These are phyloP conservation scores for Calonectria pteridis DNA, from an alignment of 2,329 filamentous ascomycete species.

Conservation along the genomic window DNA sequence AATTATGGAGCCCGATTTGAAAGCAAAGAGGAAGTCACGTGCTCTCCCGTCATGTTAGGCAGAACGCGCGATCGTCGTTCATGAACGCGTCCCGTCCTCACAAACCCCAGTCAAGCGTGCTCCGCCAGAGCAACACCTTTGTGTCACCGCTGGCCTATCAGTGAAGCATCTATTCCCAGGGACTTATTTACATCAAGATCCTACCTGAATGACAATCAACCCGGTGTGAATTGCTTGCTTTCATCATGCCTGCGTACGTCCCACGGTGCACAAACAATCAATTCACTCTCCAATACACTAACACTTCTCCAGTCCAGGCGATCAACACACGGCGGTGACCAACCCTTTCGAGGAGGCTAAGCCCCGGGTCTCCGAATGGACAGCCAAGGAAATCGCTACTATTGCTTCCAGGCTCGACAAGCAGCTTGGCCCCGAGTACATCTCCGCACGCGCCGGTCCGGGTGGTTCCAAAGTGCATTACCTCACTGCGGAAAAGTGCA, in stretches of 20 bases:
- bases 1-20: conserved; percentile 21
- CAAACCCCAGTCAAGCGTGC: not conserved
- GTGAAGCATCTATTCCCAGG: not conserved
- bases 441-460: conserved; percentile 86
- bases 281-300: conserved; percentile 23
- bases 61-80: conserved; percentile 40
- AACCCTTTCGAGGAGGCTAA: conserved; percentile 87
- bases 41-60: conserved; percentile 44
- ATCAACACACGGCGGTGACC: conserved; percentile 68
- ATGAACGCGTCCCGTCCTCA: conserved; percentile 39
- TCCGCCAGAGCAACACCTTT: not conserved
- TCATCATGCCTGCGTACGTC: conserved; percentile 59
- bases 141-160: not conserved
- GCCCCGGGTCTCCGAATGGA: conserved; percentile 81
- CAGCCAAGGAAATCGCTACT: conserved; percentile 89
- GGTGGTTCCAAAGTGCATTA: conserved; percentile 92
- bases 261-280: not conserved
- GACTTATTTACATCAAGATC: not conserved
- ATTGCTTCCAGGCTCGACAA: conserved; percentile 89
- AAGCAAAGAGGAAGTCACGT: conserved; percentile 41
- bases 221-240: conserved; percentile 19
- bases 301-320: conserved; percentile 68
- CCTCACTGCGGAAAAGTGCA: conserved; percentile 95
- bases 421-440: conserved; percentile 95
- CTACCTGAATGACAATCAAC: conserved; percentile 43